Evolutionary conservation across 2,329 filamentous ascomycete genomes (phyloP).

Genomic region (Pestalotiopsis sp.): DNA sequence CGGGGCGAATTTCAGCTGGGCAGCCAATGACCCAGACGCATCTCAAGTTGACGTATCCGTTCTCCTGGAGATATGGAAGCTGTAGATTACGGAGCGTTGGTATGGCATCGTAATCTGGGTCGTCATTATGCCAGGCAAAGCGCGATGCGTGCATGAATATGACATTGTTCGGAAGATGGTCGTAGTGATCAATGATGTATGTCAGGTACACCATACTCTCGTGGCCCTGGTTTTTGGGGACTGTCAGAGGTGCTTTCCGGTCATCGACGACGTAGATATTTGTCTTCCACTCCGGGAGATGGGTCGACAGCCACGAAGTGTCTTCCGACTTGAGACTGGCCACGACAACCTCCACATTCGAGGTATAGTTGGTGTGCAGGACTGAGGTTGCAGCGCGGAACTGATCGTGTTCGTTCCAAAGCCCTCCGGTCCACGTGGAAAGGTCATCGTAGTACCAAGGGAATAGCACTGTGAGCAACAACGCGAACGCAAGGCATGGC

Average conservation of each 20-base stretch:
- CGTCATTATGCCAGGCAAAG: conserved; percentile 57
- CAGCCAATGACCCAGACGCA: conserved; percentile 63
- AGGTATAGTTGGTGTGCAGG: neutral
- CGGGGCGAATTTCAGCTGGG: conserved; percentile 46
- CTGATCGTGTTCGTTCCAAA: too few species aligned
- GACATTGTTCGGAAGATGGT: conserved; percentile 42
- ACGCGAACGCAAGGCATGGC: neutral
- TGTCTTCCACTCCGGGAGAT: conserved; percentile 46
- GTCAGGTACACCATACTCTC: conserved; percentile 57
- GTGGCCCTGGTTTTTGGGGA: conserved; percentile 51
- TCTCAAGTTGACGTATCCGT: conserved; percentile 62
- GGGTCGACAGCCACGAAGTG: conserved; percentile 40
- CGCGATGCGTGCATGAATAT: conserved; percentile 51
- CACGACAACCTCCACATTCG: conserved; percentile 31
- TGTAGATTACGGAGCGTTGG: conserved; percentile 49
- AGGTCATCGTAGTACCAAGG: neutral
- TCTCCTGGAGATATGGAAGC: conserved; percentile 49
- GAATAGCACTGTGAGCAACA: neutral
- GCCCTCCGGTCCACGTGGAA: neutral
- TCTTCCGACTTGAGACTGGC: conserved; percentile 32
- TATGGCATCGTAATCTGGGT: conserved; percentile 56
- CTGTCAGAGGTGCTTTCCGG: conserved; percentile 44
- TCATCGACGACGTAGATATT: conserved; percentile 59
- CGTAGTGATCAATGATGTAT: conserved; percentile 53
- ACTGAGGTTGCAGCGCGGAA: neutral